Base-by-base conservation (phyloP, 106 monocot genomes). In the Platanthera guangdongensis region DNA sequence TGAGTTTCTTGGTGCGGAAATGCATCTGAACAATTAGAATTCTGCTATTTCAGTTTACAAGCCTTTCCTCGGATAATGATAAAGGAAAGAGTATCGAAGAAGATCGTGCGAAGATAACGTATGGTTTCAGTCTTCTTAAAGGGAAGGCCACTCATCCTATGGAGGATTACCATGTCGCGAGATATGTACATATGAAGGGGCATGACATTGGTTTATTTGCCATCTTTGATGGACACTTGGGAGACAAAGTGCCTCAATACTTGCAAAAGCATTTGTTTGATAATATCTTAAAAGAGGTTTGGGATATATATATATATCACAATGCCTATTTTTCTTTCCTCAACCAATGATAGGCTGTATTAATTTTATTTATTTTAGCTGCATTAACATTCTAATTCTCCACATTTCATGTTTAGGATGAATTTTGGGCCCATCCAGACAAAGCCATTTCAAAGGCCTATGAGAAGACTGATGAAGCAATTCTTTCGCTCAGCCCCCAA, bases 141-240 rank as follows among this genome's bases (percentile, higher is more conserved):
- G 90, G 95, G 30, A 90, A 83, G 74, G 82, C 92, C 32, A 86
- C 80, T 64, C 95, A 95, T 87, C 90, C 90, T 9, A 95, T 95
- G 81, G 95, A 95, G 81, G 95, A 95, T 76, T 95, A 83, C 68
- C 90, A 90, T 65, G 85, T 92, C 10, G 88, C 92, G 19, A 86
- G 88, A 53, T 90, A 88, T 72, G 50, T 78, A 15, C 70, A 80
- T 7, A 57, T 57, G 15, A 86, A 82, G 50, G 92, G 84, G 8
- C 83, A 85, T 8, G 83, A 90, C 32, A 78, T 95, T 74, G 95
- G 88, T 52, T 68, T 95, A 47, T 95, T 95, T 81, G 95, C 88
- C 16, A 85, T 95, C 18, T 95, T 82, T 69, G 95, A 95, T 73
- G 92, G 95, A 13, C 95, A 95, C 80, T 80, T 87, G 68, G 95